A percentile compares a stretch with the other conserved stretches of the same genome.
Evolutionary conservation across 805 yeast species (phyloP).

Genomic region (Candida ponderosae): DNA sequence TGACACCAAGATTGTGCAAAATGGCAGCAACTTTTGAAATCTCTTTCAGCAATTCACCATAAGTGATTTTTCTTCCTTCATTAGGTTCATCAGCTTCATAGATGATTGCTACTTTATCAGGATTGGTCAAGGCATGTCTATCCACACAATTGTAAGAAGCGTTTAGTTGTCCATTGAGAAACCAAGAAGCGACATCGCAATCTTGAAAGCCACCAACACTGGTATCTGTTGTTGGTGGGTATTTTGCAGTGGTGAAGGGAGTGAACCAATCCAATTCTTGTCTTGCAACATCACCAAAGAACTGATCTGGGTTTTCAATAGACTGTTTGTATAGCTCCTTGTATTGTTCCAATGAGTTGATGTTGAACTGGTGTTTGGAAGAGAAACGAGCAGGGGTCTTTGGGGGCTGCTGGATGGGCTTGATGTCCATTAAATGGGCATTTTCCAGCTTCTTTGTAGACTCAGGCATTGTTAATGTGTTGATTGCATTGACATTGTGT

Average conservation of each 20-base stretch:
- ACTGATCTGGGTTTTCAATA: slow-evolving; percentile 68
- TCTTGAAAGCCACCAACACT: slow-evolving; percentile 46
- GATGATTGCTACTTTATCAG: slow-evolving; percentile 76
- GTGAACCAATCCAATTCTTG: slow-evolving; percentile 73
- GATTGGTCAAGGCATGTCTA: slow-evolving; percentile 85
- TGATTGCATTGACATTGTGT: no score
- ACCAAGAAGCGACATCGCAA: slow-evolving; percentile 88
- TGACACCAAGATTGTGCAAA: slow-evolving; percentile 76
- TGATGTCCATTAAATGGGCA: slow-evolving; percentile 22
- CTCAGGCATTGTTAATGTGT: slow-evolving; percentile 9
- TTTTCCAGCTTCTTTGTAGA: slow-evolving; percentile 16
- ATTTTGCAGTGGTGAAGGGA: slow-evolving; percentile 51
- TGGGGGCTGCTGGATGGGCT: slow-evolving; percentile 17
- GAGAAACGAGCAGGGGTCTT: not conserved
- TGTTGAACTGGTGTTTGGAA: slow-evolving; percentile 3
- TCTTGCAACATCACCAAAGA: slow-evolving; percentile 73
- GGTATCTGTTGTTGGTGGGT: not conserved
- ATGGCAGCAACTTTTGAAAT: slow-evolving; percentile 85
- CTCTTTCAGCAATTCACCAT: slow-evolving; percentile 76
- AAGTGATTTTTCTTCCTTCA: slow-evolving; percentile 68
- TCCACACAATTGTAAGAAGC: slow-evolving; percentile 94
- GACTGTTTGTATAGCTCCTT: slow-evolving; percentile 63
- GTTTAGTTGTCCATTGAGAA: slow-evolving; percentile 84
- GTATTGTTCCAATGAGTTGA: slow-evolving; percentile 62
- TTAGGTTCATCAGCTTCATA: slow-evolving; percentile 91